Evolutionary conservation across 805 yeast genomes (phyloP).

Genomic region (Huiozyma sinensis): DNA sequence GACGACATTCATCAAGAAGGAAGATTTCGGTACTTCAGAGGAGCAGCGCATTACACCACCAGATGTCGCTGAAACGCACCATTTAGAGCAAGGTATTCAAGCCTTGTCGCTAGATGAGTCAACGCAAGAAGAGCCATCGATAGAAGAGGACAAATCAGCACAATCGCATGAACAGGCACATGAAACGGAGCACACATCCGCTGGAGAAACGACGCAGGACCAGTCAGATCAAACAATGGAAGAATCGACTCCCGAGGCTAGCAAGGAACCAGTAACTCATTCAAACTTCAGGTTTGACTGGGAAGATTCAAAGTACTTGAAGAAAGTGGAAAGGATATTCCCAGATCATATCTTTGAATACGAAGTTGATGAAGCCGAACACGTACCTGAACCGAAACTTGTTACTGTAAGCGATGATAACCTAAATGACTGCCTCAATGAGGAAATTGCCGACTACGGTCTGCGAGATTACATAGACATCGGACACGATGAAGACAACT

Average conservation of each 20-base stretch:
- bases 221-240: too few species aligned
- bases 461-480: conserved; percentile 4
- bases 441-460: background rate
- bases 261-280: background rate
- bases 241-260: background rate
- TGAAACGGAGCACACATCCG: too few species aligned
- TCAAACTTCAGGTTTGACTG: conserved; percentile 13
- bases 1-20: conserved; percentile 10
- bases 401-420: too few species aligned
- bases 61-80: background rate
- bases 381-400: too few species aligned
- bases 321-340: conserved; percentile 12
- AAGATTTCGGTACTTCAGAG: conserved; percentile 1
- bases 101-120: background rate
- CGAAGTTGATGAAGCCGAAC: conserved; percentile 23
- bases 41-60: background rate
- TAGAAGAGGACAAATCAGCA: background rate
- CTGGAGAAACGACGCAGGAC: too few species aligned
- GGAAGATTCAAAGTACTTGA: conserved; percentile 13
- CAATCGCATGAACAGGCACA: background rate
- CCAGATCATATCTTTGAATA: conserved; percentile 13
- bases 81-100: background rate
- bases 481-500: conserved; percentile 1
- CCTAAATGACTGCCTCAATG: background rate
- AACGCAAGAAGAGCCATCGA: background rate